A percentile compares a stretch with the other conserved stretches of the same genome.
These are phyloP conservation scores for Gaeumannomyces tritici DNA, from an alignment of 2,329 filamentous ascomycete species.

Conservation along the genomic window DNA sequence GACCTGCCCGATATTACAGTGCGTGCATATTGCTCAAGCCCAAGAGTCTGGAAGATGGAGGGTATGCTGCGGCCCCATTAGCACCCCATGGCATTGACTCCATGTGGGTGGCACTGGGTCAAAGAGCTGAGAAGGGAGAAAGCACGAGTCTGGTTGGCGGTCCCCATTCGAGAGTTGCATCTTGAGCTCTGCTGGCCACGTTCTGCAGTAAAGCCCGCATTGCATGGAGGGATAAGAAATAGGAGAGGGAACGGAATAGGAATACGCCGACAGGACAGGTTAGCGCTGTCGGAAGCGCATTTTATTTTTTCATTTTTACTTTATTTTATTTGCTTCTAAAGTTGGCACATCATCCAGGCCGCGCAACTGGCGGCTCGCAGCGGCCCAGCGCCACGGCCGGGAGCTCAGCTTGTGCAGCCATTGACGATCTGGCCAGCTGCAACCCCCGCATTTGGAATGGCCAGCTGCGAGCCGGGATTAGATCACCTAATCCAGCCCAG, in stretches of 20 bases:
- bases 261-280: too few relatives aligned
- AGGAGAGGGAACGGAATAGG: too few relatives aligned
- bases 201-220: too few relatives aligned
- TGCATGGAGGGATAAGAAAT: too few relatives aligned
- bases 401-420: not conserved
- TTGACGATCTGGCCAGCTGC: too few relatives aligned
- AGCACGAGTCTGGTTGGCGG: too few relatives aligned
- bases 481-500: not conserved
- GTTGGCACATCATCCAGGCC: not conserved
- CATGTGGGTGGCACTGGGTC: not conserved
- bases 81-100: not conserved
- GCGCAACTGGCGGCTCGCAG: not conserved
- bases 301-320: too few relatives aligned
- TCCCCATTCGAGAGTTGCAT: not conserved
- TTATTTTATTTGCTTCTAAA: too few relatives aligned
- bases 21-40: not conserved
- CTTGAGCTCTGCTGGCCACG: not conserved
- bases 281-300: too few relatives aligned
- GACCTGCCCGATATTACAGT: not conserved
- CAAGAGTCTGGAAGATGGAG: not conserved
- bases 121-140: too few relatives aligned
- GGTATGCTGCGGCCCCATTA: not conserved
- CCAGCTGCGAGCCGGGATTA: not conserved
- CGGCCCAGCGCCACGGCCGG: not conserved
- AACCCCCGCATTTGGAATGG: not conserved